Evolutionary conservation across 2,329 filamentous ascomycete species (phyloP), one percentile per base, ranked within the genome.

Genomic region (Aaosphaeria pasadenensis): DNA sequence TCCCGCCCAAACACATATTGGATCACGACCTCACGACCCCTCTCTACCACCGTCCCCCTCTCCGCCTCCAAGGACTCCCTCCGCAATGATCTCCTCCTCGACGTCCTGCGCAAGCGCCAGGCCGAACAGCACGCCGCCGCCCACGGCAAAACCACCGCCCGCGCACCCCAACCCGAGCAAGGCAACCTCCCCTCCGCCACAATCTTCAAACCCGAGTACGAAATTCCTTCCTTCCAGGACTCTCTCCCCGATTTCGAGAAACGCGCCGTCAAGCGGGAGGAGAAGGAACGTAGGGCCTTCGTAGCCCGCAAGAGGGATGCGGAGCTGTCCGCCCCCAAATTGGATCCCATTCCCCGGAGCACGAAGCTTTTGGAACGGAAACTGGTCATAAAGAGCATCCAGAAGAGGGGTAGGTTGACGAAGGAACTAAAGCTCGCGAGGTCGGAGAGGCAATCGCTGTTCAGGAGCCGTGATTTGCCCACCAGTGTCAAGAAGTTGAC

Each of bases 401-500:
- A 79, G 45, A 81, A 81, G 52, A 77, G 86, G 42, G 86, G 87
- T 6, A 79, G 88, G 39, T 70, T 91, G 44, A 80, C 83, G 13
- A 82, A 82, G 53, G 76, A 80, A 44, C 82, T 91, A 59, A 77
- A 81, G 46, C 81, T 96, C 51, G 81, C 83, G 64, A 83, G 85
- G 57, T 82, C 79, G 6, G 84, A 87, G 66, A 73, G 83, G 38
- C 74, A 82, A 58, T 75, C 76, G 45, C 59, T 79, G 29, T 75
- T 74, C 68, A 85, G 85, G 71, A 90, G 85, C 53, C 80, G 86
- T 42, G 81, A 82, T 57, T 81, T 96, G 66, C 86, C 91, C 61
- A 96, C 94, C 2, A 90, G 85, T 43, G 77, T 89, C 55, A 99
- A 99, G 83, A 99, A 99, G 77, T 79, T 99, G 47, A 85, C 87